Conservation (phyloP, 2,329 filamentous ascomycete genomes). For the Blastomyces gilchristii region DNA sequence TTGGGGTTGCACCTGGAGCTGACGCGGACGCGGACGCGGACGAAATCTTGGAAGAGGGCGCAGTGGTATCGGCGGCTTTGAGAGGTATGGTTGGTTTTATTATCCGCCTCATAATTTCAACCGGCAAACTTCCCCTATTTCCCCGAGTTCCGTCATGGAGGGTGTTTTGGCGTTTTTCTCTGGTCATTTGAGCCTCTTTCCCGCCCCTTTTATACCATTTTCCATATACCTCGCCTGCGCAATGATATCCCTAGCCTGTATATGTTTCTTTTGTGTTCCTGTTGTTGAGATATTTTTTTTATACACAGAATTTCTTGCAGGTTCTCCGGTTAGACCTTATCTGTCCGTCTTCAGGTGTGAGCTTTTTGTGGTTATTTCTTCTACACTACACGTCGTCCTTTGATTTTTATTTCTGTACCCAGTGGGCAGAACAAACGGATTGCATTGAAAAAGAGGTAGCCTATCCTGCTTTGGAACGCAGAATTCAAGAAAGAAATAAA, state of each 20-base stretch:
- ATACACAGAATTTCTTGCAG: too few species aligned
- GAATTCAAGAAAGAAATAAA: background rate
- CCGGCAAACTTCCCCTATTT: too few species aligned
- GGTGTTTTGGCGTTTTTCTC: background rate
- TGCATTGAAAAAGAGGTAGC: too few species aligned
- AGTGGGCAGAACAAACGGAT: too few species aligned
- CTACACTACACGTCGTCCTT: too few species aligned
- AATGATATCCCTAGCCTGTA: background rate
- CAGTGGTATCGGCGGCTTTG: conserved; percentile 6
- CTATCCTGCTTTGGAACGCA: too few species aligned
- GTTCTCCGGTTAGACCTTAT: too few species aligned
- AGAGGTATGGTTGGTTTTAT: background rate
- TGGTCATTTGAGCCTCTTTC: background rate
- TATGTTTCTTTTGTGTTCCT: background rate
- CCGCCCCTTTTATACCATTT: background rate
- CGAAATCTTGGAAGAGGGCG: background rate
- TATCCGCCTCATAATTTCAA: background rate
- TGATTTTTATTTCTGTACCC: too few species aligned
- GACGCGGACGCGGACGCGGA: background rate
- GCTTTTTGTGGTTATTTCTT: too few species aligned
- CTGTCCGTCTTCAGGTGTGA: too few species aligned
- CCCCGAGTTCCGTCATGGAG: too few species aligned
- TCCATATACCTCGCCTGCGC: background rate
- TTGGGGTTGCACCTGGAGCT: background rate
- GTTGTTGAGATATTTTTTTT: background rate